A percentile compares a stretch with the other conserved stretches of the same genome.
Evolutionary conservation across 148 eudicot species (phyloP).

Genomic region (Silene latifolia): DNA sequence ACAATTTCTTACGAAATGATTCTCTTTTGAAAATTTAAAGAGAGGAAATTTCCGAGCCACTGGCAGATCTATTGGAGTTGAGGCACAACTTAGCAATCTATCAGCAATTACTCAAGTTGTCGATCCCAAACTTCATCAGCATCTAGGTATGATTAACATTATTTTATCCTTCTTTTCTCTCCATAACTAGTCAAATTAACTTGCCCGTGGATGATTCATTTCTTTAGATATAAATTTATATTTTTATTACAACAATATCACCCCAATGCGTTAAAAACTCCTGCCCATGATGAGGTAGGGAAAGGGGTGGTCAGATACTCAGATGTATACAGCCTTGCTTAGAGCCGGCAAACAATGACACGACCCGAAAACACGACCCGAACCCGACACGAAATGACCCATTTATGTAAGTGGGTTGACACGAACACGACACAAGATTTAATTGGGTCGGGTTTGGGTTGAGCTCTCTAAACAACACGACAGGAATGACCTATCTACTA

Average conservation of each 20-base stretch:
- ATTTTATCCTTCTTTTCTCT: conserved; percentile 1
- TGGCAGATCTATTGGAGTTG: conserved; percentile 90
- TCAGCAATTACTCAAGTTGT: conserved; percentile 84
- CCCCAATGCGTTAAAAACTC: no score
- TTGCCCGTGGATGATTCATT: not conserved
- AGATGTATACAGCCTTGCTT: no score
- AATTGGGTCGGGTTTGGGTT: no score
- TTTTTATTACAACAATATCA: no score
- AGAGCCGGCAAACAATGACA: no score
- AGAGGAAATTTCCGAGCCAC: conserved; percentile 95
- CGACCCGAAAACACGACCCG: no score
- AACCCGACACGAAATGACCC: no score
- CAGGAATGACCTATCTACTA: no score
- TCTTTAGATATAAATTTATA: not conserved
- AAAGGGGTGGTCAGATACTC: no score
- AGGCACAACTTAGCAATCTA: conserved; percentile 74
- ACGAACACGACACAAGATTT: no score
- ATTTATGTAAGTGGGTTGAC: no score
- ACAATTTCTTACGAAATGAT: conserved; percentile 28
- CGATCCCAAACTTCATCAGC: conserved; percentile 98
- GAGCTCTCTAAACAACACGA: no score
- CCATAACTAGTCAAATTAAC: not conserved
- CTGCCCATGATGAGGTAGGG: not conserved
- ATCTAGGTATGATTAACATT: conserved; percentile 56
- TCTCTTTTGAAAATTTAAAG: conserved; percentile 47